A percentile compares a stretch with the other conserved stretches of the same genome.
These are phyloP conservation scores for Lactarius vividus DNA, from an alignment of 768 basidiomycete species.

Conservation along the genomic window DNA sequence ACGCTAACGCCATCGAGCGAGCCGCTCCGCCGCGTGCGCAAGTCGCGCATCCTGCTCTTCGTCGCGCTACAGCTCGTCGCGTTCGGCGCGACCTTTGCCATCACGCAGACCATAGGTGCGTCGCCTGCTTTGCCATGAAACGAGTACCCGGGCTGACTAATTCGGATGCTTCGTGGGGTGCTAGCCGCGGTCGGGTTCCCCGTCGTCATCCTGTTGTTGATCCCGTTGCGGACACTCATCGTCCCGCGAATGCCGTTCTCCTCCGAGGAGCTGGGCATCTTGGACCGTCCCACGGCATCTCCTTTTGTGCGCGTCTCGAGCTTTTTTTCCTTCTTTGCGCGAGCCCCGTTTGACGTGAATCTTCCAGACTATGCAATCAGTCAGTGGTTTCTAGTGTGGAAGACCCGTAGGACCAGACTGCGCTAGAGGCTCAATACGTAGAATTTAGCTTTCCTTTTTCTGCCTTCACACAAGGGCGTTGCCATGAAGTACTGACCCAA, in stretches of 20 bases:
- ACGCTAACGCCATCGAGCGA: slow-evolving; percentile 58
- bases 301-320: slow-evolving; percentile 59
- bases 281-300: slow-evolving; percentile 90
- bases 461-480: no score
- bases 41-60: slow-evolving; percentile 69
- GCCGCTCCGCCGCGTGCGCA: slow-evolving; percentile 74
- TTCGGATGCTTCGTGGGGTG: background rate
- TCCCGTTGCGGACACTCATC: slow-evolving; percentile 71
- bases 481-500: no score
- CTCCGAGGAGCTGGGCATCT: slow-evolving; percentile 68
- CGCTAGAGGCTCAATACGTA: no score
- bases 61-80: slow-evolving; percentile 72
- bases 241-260: slow-evolving; percentile 77
- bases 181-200: slow-evolving; percentile 89
- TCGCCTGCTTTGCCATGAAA: slow-evolving; percentile 35
- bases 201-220: slow-evolving; percentile 77
- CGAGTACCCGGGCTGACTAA: background rate
- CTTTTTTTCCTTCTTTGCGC: background rate
- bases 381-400: slow-evolving; percentile 18
- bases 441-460: no score
- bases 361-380: slow-evolving; percentile 26
- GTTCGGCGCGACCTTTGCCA: slow-evolving; percentile 85
- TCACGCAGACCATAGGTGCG: slow-evolving; percentile 85
- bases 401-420: no score
- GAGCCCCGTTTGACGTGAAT: background rate